Base-by-base conservation (phyloP, 2,329 filamentous ascomycete genomes). In the Pochonia chlamydosporia region DNA sequence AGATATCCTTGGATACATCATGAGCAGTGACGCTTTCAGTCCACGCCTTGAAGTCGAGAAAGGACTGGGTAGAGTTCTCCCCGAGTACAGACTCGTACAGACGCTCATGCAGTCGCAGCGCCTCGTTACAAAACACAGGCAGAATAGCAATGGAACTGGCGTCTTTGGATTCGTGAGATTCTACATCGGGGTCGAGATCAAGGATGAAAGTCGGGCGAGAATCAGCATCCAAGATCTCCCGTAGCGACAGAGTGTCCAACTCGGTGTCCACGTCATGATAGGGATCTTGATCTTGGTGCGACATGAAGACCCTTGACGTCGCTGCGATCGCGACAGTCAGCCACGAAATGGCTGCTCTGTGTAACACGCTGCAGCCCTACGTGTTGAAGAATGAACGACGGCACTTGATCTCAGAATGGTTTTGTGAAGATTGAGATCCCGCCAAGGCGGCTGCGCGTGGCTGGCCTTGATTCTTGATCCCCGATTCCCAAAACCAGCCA, bases 1-100 rank as follows among this genome's bases (percentile, higher is more conserved):
- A 73, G 4, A 73, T 62, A 46, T 74, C 71, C 49, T 64, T 63
- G 2, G 69, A 70, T 44, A 71, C 68, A 40, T 73, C 69, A 47
- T 70, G 69, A 5, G 59, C 61, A 4, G 67, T 73, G 14, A 68
- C 59, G 0, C 68, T 61, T 0, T 67, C 68, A 0, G 65, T 65
- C 71, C 71, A 74, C 2, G 44, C 51, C 41, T 55, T 64, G 51
- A 74, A 74, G 0, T 65, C 62, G 8, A 31, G 28, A 14, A 31
- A 31, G 28, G 28, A 8, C 14, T 31, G 28, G 8, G 28, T 31
- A 9, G 28, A 14, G 14, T 31, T 31, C 28, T 14, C 28, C 28
- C 28, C 28, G 14, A 31, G 28, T 9, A 31, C 28, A 31, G 28
- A 31, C 28, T 31, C 28, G 28, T 31, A 31, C 8, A 68, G 55